phyloP scores from a whole-genome alignment of 1,284 basidiomycete genomes.

The Apiotrichum laibachii region DNA sequence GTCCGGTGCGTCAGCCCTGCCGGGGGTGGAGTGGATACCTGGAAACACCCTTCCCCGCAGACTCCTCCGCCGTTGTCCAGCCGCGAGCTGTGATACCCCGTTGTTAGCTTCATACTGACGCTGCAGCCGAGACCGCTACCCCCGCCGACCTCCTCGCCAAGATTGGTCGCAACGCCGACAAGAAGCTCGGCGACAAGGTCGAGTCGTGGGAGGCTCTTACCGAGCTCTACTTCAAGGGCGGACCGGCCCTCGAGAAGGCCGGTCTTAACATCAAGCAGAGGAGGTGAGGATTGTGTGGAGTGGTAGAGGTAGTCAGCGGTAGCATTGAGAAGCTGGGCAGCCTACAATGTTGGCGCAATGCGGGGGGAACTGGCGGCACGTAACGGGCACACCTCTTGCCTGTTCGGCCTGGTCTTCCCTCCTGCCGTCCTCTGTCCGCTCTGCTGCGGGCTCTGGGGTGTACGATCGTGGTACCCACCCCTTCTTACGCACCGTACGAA shows the following conservation, averaged over 20 bases:
- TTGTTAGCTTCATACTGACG: background rate
- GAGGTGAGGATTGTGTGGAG: constrained; percentile 29
- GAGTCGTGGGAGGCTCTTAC: constrained; percentile 41
- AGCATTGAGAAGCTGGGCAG: background rate
- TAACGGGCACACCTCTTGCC: no score
- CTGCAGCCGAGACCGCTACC: constrained; percentile 28
- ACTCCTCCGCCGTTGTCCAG: background rate
- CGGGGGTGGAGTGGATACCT: no score
- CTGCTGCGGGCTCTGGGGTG: no score
- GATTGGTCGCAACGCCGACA: constrained; percentile 46
- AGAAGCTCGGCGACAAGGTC: constrained; percentile 33
- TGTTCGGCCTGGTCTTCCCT: no score
- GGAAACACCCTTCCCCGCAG: background rate
- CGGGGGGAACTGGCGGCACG: background rate
- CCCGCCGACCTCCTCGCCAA: constrained; percentile 37
- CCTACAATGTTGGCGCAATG: background rate
- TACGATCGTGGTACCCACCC: no score
- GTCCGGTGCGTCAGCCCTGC: constrained; percentile 24
- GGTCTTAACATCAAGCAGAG: constrained; percentile 40
- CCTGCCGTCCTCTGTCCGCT: no score
- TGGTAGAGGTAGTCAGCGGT: background rate
- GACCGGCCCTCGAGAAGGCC: constrained; percentile 31
- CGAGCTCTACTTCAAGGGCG: constrained; percentile 35
- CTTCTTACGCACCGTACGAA: no score
- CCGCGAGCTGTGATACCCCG: background rate